Evolutionary conservation across 176 grass and related monocot genomes (phyloP), one percentile per base, ranked within the genome.

Genomic region (Oryza punctata): DNA sequence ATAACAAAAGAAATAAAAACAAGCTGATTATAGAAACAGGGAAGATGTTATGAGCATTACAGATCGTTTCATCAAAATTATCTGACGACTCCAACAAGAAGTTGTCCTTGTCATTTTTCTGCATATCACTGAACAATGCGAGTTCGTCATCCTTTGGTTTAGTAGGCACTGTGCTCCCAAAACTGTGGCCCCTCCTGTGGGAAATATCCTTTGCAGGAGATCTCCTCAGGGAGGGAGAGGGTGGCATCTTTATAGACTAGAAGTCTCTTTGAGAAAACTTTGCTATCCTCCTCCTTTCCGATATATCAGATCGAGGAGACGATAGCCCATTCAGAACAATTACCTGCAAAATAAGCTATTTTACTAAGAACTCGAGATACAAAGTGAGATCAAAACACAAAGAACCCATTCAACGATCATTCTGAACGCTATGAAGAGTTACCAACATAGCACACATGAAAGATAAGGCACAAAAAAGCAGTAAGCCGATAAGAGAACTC

Each of bases 141-240:
- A 98, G 91, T 60, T 98, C 96, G 27, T 98, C 96, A 59, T 98
- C 89, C 73, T 91, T 93, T 38, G 77, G 28, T 90, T 93, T 95
- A 38, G 61, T 46, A 82, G 85, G 76, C 29, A 87, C 29, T 37
- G 23, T 27, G 47, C 88, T 87, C 23, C 90, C 89, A 8, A 98
- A 93, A 79, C 91, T 95, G 79, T 84, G 84, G 24, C 73, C 78
- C 76, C 96, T 87, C 82, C 79, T 95, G 40, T 94, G 93, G 69
- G 74, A 73, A 68, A 65, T 79, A n/a, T 95, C 96, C 46, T 78
- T 88, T 41, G 70, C 57, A 18, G 89, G 82, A 84, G 91, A 95
- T 79, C 72, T 86, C 86, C 91, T 89, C 3, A 67, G 38, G 10
- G 69, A 82, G 49, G 93, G 91, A 74, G 93, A 93, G 3, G 87